These are phyloP conservation scores for Cyamopsis tetragonoloba DNA, from an alignment of 306 rosid species.

Conservation along the genomic window DNA sequence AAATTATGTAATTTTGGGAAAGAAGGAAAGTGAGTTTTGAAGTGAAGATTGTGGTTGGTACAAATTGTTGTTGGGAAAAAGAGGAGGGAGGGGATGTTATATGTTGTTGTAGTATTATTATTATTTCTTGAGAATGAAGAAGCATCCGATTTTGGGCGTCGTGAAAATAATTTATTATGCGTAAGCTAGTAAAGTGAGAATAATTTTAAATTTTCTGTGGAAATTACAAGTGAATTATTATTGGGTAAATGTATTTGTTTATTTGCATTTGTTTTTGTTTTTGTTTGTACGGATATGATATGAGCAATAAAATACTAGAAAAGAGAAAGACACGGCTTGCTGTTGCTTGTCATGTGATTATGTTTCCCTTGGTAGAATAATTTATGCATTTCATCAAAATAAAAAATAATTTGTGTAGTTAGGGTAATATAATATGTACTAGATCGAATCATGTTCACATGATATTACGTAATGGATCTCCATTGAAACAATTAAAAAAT, in stretches of 20 bases:
- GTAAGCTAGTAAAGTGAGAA: conserved; percentile 11
- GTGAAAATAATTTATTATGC: conserved; percentile 15
- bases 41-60: conserved; percentile 31
- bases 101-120: conserved; percentile 43
- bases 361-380: conserved; percentile 13
- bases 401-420: too few species aligned
- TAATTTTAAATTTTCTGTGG: conserved; percentile 23
- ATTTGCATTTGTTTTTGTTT: conserved; percentile 20
- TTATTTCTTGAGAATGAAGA: conserved; percentile 51
- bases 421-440: not conserved
- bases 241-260: conserved; percentile 18
- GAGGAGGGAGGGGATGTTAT: conserved; percentile 35
- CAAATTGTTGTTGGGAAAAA: conserved; percentile 30
- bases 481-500: too few species aligned
- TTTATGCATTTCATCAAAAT: conserved; percentile 6
- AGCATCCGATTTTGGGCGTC: conserved; percentile 45
- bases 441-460: not conserved
- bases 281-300: conserved; percentile 1
- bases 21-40: conserved; percentile 53
- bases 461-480: too few species aligned
- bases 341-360: conserved; percentile 32
- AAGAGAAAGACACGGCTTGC: conserved; percentile 3
- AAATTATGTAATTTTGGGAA: conserved; percentile 47
- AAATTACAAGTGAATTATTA: conserved; percentile 22
- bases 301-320: conserved; percentile 22